Evolutionary conservation across 371 early-diverging fungal genomes (phyloP).

Genomic region (Syncephalis plumigaleata): DNA sequence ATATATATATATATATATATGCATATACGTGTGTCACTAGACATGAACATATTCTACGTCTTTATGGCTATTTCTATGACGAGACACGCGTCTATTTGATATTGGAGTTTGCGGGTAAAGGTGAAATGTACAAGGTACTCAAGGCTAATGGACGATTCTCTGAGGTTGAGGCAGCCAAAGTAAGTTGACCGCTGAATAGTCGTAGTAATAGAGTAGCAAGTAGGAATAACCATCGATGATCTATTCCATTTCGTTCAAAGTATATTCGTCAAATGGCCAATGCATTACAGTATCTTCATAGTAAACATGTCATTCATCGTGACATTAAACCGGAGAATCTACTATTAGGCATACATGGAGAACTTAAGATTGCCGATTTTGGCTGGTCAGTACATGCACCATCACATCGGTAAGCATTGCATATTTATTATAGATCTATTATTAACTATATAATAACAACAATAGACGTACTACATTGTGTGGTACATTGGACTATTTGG

Average conservation of each 20-base stretch:
- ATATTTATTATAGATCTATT: background rate
- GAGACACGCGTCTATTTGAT: conserved; percentile 80
- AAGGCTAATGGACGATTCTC: conserved; percentile 41
- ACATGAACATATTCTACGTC: conserved; percentile 83
- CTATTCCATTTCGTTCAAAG: too few species aligned
- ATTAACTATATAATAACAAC: conserved; percentile 18
- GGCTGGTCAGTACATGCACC: conserved; percentile 98
- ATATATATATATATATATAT: background rate
- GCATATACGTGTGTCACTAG: conserved; percentile 15
- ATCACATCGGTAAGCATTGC: conserved; percentile 32
- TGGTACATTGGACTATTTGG: conserved; percentile 96
- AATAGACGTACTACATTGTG: conserved; percentile 75
- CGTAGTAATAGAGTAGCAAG: conserved; percentile 3
- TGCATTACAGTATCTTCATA: conserved; percentile 85
- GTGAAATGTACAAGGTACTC: conserved; percentile 82
- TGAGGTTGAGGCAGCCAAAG: conserved; percentile 63
- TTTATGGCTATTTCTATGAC: conserved; percentile 98
- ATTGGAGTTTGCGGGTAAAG: conserved; percentile 89
- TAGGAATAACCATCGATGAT: too few species aligned
- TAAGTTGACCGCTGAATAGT: conserved; percentile 9
- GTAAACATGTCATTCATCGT: conserved; percentile 91
- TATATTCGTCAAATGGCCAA: conserved; percentile 80
- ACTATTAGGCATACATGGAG: conserved; percentile 67
- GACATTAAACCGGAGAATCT: conserved; percentile 96
- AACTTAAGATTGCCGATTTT: conserved; percentile 95